A percentile compares a stretch with the other conserved stretches of the same genome.
These are phyloP conservation scores for Exophiala lecanii-corni DNA, from an alignment of 2,329 filamentous ascomycete species.

Conservation along the genomic window DNA sequence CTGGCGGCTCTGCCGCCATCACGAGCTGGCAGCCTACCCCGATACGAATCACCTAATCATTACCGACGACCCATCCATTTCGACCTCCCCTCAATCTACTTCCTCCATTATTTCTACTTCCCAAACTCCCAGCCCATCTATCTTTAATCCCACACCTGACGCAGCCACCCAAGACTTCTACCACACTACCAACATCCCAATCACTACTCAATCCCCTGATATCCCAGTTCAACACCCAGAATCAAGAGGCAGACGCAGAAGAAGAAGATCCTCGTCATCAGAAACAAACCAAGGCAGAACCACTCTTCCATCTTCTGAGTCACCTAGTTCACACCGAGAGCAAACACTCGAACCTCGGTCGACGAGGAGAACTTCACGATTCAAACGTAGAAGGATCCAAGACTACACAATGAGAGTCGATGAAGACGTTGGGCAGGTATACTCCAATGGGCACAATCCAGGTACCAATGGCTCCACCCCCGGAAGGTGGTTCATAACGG, in stretches of 20 bases:
- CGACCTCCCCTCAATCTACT: conserved; percentile 49
- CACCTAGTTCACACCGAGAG: conserved; percentile 27
- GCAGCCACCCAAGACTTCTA: conserved; percentile 17
- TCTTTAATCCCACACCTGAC: conserved; percentile 4
- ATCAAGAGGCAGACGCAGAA: conserved; percentile 20
- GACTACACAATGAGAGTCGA: conserved; percentile 60
- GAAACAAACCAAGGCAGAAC: conserved; percentile 7
- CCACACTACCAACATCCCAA: conserved; percentile 14
- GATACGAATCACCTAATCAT: conserved; percentile 58
- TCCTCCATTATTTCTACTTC: conserved; percentile 46
- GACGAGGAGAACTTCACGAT: conserved; percentile 34
- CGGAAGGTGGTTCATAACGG: conserved; percentile 45
- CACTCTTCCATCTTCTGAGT: conserved; percentile 21
- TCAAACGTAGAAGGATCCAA: conserved; percentile 56
- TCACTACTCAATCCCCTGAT: conserved; percentile 17
- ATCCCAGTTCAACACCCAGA: conserved; percentile 15
- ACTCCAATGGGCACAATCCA: conserved; percentile 52
- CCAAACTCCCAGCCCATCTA: conserved; percentile 30
- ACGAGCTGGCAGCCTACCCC: conserved; percentile 71
- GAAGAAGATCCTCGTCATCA: conserved; percentile 17
- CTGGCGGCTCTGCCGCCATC: conserved; percentile 46
- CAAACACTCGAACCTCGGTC: conserved; percentile 27
- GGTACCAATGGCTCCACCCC: conserved; percentile 54
- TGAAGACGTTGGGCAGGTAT: conserved; percentile 45
- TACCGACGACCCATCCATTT: conserved; percentile 62